Conservation (phyloP, 768 basidiomycete species). For the Tulasnella sp. region DNA sequence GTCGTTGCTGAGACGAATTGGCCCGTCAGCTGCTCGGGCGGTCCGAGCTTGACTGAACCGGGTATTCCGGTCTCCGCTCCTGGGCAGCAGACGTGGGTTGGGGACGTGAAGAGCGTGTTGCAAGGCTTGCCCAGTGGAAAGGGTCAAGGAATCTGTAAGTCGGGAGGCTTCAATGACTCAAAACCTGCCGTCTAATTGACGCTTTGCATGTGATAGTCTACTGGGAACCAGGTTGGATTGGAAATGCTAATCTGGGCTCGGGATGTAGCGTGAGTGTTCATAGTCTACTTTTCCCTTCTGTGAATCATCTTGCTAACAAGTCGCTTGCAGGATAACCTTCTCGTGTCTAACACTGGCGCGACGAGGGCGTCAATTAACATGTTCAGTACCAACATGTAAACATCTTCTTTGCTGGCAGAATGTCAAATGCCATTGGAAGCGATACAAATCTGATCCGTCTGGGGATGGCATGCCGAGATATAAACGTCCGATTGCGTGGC, state of each 20-base stretch:
- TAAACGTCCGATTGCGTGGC: too few species aligned
- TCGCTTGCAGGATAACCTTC: conserved; percentile 33
- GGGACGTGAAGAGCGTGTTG: conserved; percentile 38
- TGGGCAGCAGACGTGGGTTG: conserved; percentile 45
- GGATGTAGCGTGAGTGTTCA: too few species aligned
- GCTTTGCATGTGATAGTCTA: conserved; percentile 28
- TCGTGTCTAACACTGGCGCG: conserved; percentile 40
- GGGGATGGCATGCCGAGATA: too few species aligned
- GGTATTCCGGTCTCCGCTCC: conserved; percentile 37
- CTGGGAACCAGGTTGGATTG: conserved; percentile 59
- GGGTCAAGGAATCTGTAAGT: conserved; percentile 21
- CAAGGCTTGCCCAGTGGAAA: conserved; percentile 26
- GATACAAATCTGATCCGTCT: too few species aligned
- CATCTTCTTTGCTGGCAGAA: too few species aligned
- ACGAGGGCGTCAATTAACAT: conserved; percentile 18
- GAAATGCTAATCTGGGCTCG: conserved; percentile 33
- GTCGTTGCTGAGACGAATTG: conserved; percentile 58
- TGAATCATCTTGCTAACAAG: conserved; percentile 22
- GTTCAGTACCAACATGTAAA: not conserved
- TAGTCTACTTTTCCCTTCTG: too few species aligned
- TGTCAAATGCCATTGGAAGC: too few species aligned
- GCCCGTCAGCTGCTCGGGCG: conserved; percentile 40
- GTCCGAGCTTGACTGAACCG: conserved; percentile 19
- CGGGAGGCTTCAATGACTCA: too few species aligned
- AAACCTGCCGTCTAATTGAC: not conserved